These are phyloP conservation scores for Tulasnella calospora DNA, from an alignment of 768 basidiomycete genomes.

Conservation along the genomic window DNA sequence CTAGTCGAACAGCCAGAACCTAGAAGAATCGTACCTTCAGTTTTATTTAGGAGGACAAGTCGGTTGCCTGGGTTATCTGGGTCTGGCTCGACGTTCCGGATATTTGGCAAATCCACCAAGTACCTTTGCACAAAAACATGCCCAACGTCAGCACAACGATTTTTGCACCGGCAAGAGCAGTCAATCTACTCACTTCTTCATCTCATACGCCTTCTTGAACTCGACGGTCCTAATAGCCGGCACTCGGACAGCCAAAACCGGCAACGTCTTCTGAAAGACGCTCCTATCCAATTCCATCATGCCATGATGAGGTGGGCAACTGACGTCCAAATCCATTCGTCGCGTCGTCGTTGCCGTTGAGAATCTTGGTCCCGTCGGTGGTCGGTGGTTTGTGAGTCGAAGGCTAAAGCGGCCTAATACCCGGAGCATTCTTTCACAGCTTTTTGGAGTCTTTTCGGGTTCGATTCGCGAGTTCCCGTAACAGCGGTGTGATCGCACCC, in stretches of 20 bases:
- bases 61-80: slow-evolving; percentile 48
- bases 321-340: slow-evolving; percentile 27
- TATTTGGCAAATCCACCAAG: slow-evolving; percentile 63
- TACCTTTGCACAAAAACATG: slow-evolving; percentile 39
- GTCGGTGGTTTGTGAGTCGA: slow-evolving; percentile 11
- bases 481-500: neutral
- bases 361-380: neutral
- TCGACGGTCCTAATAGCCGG: slow-evolving; percentile 51
- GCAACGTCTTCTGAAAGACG: slow-evolving; percentile 60
- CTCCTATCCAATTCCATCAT: slow-evolving; percentile 51
- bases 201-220: slow-evolving; percentile 52
- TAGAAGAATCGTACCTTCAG: neutral
- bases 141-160: neutral
- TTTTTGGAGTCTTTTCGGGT: neutral
- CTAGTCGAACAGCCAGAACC: neutral
- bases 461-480: neutral
- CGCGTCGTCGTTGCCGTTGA: neutral
- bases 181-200: slow-evolving; percentile 50
- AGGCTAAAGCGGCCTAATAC: neutral
- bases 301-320: slow-evolving; percentile 48
- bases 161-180: neutral
- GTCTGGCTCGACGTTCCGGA: slow-evolving; percentile 55
- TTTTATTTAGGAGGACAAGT: slow-evolving; percentile 57
- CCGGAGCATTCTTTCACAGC: slow-evolving; percentile 2
- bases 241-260: slow-evolving; percentile 64